phyloP scores from a whole-genome alignment of 2,329 filamentous ascomycete species.

The Karstenula rhodostoma region DNA sequence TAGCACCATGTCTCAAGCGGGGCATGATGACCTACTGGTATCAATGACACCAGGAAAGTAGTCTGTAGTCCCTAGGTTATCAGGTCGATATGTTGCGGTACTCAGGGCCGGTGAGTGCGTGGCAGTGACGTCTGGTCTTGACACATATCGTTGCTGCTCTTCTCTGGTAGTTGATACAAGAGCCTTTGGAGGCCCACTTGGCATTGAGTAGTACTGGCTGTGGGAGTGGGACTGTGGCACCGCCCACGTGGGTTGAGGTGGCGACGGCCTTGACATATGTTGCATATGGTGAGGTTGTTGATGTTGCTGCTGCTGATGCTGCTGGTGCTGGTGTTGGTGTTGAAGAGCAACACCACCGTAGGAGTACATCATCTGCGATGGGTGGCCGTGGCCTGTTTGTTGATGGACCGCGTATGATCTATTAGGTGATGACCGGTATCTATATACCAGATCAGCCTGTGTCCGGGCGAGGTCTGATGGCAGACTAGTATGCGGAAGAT shows the following conservation, averaged over 20 bases:
- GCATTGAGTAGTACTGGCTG: constrained; percentile 40
- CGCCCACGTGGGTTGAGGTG: constrained; percentile 45
- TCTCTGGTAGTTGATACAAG: constrained; percentile 35
- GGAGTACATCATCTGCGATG: constrained; percentile 48
- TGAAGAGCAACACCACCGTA: constrained; percentile 40
- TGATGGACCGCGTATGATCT: constrained; percentile 43
- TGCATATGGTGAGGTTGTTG: constrained; percentile 32
- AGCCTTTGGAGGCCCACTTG: constrained; percentile 22
- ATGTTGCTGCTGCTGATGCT: constrained; percentile 24
- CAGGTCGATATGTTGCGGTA: constrained; percentile 29
- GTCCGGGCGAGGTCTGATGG: constrained; percentile 14
- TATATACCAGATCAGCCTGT: constrained; percentile 39
- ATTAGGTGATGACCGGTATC: constrained; percentile 48
- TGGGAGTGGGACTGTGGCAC: constrained; percentile 45
- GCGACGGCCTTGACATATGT: constrained; percentile 42
- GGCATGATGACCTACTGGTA: constrained; percentile 40
- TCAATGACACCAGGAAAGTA: constrained; percentile 48
- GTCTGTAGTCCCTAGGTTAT: constrained; percentile 36
- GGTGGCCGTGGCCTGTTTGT: constrained; percentile 38
- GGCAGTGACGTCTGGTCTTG: constrained; percentile 32
- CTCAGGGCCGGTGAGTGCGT: constrained; percentile 36
- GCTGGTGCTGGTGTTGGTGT: constrained; percentile 28
- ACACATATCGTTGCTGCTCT: constrained; percentile 34
- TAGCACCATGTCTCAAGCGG: constrained; percentile 20
- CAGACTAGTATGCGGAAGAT: constrained; percentile 15